A percentile compares a stretch with the other conserved stretches of the same genome.
Evolutionary conservation across 106 monocot species (phyloP).

Genomic region (Platanthera zijinensis): DNA sequence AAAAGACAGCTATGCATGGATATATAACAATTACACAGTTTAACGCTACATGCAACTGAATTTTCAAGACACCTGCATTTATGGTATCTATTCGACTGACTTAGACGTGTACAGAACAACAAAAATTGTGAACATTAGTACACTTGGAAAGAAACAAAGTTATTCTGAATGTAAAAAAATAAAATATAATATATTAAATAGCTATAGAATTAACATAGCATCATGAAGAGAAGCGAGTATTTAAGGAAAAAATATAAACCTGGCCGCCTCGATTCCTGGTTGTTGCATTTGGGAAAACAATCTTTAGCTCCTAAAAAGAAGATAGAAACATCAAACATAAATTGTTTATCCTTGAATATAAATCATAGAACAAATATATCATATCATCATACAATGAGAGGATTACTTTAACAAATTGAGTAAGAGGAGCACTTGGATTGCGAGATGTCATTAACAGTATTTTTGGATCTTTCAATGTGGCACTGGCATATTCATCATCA

Average conservation of each 20-base stretch:
- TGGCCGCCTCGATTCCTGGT: slow-evolving; percentile 98
- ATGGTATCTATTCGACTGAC: neutral
- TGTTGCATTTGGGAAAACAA: slow-evolving; percentile 86
- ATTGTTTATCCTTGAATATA: neutral
- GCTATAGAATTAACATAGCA: neutral
- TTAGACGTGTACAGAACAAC: neutral
- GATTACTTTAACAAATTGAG: slow-evolving; percentile 85
- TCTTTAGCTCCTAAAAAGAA: slow-evolving; percentile 64
- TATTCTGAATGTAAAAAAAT: neutral
- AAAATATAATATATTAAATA: neutral
- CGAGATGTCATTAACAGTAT: slow-evolving; percentile 77
- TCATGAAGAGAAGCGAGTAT: neutral
- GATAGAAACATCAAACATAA: slow-evolving; percentile 4
- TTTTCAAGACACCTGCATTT: neutral
- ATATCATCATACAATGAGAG: neutral
- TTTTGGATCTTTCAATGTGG: slow-evolving; percentile 47
- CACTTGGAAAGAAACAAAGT: neutral
- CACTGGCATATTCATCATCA: slow-evolving; percentile 71
- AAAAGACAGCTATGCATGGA: neutral
- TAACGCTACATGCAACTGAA: neutral
- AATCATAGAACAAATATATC: neutral
- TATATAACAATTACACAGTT: neutral
- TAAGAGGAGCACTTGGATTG: slow-evolving; percentile 84
- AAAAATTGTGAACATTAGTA: neutral
- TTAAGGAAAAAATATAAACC: slow-evolving; percentile 32